These are phyloP conservation scores for Wallacemonas sp. DNA, from an alignment of 208 protist species.

Conservation along the genomic window DNA sequence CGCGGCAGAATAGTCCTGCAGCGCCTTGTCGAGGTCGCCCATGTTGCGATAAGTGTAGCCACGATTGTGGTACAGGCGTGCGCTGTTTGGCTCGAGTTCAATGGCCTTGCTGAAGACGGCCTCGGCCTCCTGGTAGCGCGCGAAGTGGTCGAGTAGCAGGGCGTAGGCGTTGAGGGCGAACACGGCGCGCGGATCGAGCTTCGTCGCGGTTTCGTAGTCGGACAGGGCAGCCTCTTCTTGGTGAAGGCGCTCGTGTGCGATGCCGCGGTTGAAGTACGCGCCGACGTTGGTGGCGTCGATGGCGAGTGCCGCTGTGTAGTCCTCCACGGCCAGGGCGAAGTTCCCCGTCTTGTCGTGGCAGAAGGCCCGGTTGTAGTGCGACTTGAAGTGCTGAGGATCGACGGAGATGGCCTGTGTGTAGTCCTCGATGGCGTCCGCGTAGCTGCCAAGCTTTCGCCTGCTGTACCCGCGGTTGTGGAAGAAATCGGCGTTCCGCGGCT, in stretches of 20 bases:
- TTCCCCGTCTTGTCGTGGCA: slow-evolving; percentile 77
- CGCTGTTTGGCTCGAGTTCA: slow-evolving; percentile 53
- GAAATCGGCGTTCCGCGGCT: slow-evolving; percentile 69
- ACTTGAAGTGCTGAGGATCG: slow-evolving; percentile 88
- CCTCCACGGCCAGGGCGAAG: slow-evolving; percentile 57
- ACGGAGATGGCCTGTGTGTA: slow-evolving; percentile 73
- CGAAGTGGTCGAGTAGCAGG: slow-evolving; percentile 64
- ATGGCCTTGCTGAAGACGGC: slow-evolving; percentile 70
- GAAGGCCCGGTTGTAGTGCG: slow-evolving; percentile 93
- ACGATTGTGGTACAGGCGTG: slow-evolving; percentile 72
- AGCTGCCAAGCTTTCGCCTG: slow-evolving; percentile 59
- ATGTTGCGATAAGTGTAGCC: slow-evolving; percentile 72
- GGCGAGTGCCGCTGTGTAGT: slow-evolving; percentile 74
- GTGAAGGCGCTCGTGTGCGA: slow-evolving; percentile 65
- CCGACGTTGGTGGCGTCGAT: slow-evolving; percentile 73
- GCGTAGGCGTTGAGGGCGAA: slow-evolving; percentile 85
- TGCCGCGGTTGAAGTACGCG: slow-evolving; percentile 88
- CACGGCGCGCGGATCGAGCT: slow-evolving; percentile 48
- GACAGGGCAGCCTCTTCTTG: slow-evolving; percentile 58
- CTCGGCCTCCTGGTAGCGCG: slow-evolving; percentile 56
- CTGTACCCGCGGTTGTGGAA: slow-evolving; percentile 86
- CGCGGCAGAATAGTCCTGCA: slow-evolving; percentile 73
- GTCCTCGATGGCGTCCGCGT: slow-evolving; percentile 73
- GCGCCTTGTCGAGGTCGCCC: slow-evolving; percentile 49
- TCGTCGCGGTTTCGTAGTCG: slow-evolving; percentile 76